Conservation (phyloP, 208 protist genomes). For the Tritrichomonas foetus region DNA sequence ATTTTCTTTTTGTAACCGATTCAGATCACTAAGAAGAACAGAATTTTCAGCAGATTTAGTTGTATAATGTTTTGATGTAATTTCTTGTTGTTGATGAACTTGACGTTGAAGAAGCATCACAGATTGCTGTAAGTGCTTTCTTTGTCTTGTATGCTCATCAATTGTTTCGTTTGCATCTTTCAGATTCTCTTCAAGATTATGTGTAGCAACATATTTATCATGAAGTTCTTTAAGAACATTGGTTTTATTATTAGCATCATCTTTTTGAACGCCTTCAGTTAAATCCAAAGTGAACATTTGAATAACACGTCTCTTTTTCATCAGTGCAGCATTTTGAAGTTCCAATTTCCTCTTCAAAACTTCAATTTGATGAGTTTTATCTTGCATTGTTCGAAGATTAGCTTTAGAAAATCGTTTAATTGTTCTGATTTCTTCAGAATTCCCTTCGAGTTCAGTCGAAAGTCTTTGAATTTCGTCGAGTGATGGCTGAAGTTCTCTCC, state of each 20-base stretch:
- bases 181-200: neutral
- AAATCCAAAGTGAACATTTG: conserved; percentile 5
- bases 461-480: neutral
- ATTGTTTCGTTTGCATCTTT: conserved; percentile 17
- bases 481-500: neutral
- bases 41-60: neutral
- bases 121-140: conserved; percentile 22
- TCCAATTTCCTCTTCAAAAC: neutral
- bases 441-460: neutral
- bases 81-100: conserved; percentile 5
- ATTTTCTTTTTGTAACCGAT: conserved; percentile 33
- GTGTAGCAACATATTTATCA: conserved; percentile 7
- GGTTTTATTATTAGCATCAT: neutral
- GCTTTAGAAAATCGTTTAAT: neutral
- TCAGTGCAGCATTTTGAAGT: neutral
- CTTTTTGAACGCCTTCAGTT: neutral
- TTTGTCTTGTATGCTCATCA: neutral
- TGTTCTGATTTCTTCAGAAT: conserved; percentile 18
- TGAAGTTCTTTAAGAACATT: neutral
- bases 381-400: neutral
- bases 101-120: neutral
- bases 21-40: neutral
- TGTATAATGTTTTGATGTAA: neutral
- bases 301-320: neutral
- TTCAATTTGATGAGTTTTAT: conserved; percentile 35